Evolutionary conservation across 2,329 filamentous ascomycete genomes (phyloP), one percentile per base, ranked within the genome.

Genomic region (Bipolaris sorokiniana): DNA sequence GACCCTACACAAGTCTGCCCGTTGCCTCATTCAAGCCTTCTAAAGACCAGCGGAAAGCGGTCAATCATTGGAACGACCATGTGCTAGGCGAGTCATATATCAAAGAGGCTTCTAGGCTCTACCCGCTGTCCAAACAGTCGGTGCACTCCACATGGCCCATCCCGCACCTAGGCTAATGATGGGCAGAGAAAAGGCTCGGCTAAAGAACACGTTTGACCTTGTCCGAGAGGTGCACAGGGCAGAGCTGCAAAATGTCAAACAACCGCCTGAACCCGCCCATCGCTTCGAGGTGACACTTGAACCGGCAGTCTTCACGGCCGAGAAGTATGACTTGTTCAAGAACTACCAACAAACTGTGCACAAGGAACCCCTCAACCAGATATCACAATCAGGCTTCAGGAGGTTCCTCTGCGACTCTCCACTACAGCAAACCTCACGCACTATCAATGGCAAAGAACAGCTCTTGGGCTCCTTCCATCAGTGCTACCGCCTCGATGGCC

Each of bases 301-400:
- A 74, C 77, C 83, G 2, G 86, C 91, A 64, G 76, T 78, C 6
- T 94, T 89, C 70, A 91, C 88, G 0, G 84, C 89, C 54, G 91
- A 95, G 74, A 95, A 95, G 77, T 95, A 77, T 54, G 69, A 71
- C 7, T 79, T 95, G 1, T 95, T 88, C 69, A 81, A 86, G 63
- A 88, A 93, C 70, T 95, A 95, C 68, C 91, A 95, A 72, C 80
- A 81, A 3, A 74, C 86, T 34, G 88, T 95, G 4, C 91, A 95
- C 73, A 81, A 88, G 31, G 90, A 95, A 60, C 75, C 79, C 0
- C 80, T 83, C 0, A 75, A 77, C 7, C 82, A 88, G 37, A 88
- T 91, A 48, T 84, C 82, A 6, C 81, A 80, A 47, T 67, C 71
- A 1, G 85, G 88, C 0, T 95, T 95, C 77, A 82, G 81, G 59